Evolutionary conservation across 768 basidiomycete species (phyloP).

Genomic region (Rhodotorula kratochvilovae): DNA sequence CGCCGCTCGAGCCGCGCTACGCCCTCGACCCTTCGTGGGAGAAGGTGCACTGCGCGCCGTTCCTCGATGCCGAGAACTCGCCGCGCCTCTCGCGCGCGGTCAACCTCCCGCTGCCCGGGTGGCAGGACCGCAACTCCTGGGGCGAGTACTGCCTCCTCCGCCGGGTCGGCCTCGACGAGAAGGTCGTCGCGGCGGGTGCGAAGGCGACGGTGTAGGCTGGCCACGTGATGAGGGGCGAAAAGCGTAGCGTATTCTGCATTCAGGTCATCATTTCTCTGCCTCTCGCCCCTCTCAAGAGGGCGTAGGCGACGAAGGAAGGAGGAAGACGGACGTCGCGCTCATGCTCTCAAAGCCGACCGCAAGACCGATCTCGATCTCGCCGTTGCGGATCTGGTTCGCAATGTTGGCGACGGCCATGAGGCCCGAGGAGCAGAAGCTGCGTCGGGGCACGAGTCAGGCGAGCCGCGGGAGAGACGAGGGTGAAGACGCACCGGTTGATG

Average conservation of each 20-base stretch:
- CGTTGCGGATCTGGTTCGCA: conserved; percentile 68
- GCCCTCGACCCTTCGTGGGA: conserved; percentile 66
- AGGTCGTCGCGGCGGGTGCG: not conserved
- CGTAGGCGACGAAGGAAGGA: not conserved
- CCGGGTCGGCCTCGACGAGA: conserved; percentile 43
- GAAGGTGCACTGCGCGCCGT: conserved; percentile 69
- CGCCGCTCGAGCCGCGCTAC: conserved; percentile 70
- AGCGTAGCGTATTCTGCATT: too few relatives aligned
- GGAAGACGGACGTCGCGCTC: conserved; percentile 53
- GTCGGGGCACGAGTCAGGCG: not conserved
- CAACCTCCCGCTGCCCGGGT: conserved; percentile 69
- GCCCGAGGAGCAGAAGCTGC: conserved; percentile 74
- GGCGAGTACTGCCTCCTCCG: conserved; percentile 88
- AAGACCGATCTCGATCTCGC: conserved; percentile 84
- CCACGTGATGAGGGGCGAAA: too few relatives aligned
- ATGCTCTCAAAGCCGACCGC: conserved; percentile 84
- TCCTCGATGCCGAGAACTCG: conserved; percentile 77
- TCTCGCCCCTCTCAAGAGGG: too few relatives aligned
- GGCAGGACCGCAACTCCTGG: conserved; percentile 67
- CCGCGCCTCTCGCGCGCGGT: conserved; percentile 66
- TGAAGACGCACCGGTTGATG: conserved; percentile 59
- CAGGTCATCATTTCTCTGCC: too few relatives aligned
- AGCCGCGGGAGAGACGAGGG: not conserved
- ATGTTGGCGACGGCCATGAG: conserved; percentile 76
- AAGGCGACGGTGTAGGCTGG: not conserved